Evolutionary conservation across 305 asterid species (phyloP), one percentile per base, ranked within the genome.

Genomic region (Fraxinus sp.): DNA sequence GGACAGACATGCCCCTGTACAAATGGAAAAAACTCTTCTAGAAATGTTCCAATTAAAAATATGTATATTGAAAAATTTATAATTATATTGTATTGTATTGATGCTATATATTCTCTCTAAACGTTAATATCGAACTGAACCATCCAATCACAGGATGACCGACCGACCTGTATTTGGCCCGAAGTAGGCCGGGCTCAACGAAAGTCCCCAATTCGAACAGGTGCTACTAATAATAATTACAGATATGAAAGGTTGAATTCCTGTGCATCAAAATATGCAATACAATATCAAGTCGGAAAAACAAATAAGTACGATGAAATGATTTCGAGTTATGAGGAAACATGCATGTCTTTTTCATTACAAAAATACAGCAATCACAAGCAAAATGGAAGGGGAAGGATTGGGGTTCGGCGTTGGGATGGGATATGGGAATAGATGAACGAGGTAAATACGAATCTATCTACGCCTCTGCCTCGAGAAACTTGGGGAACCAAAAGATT

Each of bases 401-500:
- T 68, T 32, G 11, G 10, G 77, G 41, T 16, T 33, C 2, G 43
- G 41, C 13, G 11, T 66, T 66, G 33, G 37, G 37, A 26, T 1
- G 74, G 74, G 16, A 43, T 3, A 43, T 5, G 8, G n/a, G 41
- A 7, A 32, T 14, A 71, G 59, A 3, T 73, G 28, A 72, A 76
- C 83, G 49, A 46, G 37, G 81, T 35, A 72, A 36, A 76, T 11
- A 3, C 39, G 37, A 70, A 70, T 49, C 87, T 90, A 96, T 91
- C 97, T 92, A 85, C 96, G 97, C 83, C 97, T 85, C 68, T 95
- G 95, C 93, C 98, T 88, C 43, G 98, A 90, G 97, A 91, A 93
- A 87, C 93, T 90, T 0, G 99, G 98, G 68, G 99, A 94, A 37
- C 87, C 91, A 82, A 82, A 80, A 10, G 93, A 83, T 70, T 89